A percentile compares a stretch with the other conserved stretches of the same genome.
Evolutionary conservation across 23 red algal species (phyloP).

Genomic region (Gracilariopsis chorda): DNA sequence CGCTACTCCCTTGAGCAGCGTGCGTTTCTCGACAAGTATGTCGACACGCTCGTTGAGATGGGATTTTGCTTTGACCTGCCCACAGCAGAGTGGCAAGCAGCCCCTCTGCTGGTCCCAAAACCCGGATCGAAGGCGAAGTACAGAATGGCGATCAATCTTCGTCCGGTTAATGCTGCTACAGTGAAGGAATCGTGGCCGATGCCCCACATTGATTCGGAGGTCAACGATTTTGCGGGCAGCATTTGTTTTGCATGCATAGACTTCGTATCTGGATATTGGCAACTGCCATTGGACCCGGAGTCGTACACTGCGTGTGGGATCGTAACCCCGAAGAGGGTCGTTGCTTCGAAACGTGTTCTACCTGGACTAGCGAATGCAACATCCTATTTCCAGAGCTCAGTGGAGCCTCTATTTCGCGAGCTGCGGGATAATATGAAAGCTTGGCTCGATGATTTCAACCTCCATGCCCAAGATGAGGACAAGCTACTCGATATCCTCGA

Average conservation of each 20-base stretch:
- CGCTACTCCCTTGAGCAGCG: conserved; percentile 23
- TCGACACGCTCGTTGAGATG: conserved; percentile 12
- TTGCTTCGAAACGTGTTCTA: not conserved
- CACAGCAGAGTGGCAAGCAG: conserved; percentile 25
- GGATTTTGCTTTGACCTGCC: not conserved
- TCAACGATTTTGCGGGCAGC: conserved; percentile 34
- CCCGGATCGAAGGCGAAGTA: conserved; percentile 19
- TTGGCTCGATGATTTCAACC: conserved; percentile 13
- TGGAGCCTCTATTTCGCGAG: conserved; percentile 15
- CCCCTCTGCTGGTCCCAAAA: conserved; percentile 47
- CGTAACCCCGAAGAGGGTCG: not conserved
- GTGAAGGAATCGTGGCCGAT: conserved; percentile 19
- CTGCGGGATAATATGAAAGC: conserved; percentile 15
- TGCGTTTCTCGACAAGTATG: conserved; percentile 16
- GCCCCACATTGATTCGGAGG: conserved; percentile 37
- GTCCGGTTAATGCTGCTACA: conserved; percentile 1
- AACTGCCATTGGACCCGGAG: conserved; percentile 1
- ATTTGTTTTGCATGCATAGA: not conserved
- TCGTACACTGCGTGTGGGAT: conserved; percentile 23
- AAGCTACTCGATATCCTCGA: not conserved
- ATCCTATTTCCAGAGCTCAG: not conserved
- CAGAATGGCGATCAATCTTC: not conserved
- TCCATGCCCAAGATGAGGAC: conserved; percentile 6
- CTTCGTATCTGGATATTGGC: conserved; percentile 4
- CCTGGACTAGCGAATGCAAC: not conserved